Percentiles rank a stretch among this genome's conserved stretches.
These are phyloP conservation scores for Serendipita sp. DNA, from an alignment of 768 basidiomycete genomes.

Conservation along the genomic window DNA sequence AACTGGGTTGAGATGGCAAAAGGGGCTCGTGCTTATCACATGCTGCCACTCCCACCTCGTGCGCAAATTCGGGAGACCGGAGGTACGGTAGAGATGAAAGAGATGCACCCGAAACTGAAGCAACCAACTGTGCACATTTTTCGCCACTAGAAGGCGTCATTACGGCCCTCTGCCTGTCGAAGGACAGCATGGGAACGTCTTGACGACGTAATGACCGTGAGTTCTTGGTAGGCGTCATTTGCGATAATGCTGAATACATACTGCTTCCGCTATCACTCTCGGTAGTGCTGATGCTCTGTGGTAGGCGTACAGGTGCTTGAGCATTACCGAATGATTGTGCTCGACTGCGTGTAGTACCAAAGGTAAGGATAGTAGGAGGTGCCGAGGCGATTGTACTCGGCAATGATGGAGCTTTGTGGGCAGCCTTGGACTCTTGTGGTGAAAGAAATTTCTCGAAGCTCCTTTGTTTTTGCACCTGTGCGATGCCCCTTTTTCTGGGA, in stretches of 20 bases:
- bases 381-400: background rate
- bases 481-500: background rate
- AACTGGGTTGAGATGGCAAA: background rate
- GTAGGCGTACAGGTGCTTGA: background rate
- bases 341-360: background rate
- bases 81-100: conserved; percentile 1
- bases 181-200: too few species aligned
- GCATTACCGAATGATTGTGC: too few species aligned
- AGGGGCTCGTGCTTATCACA: too few species aligned
- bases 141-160: background rate
- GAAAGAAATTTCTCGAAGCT: background rate
- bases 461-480: background rate
- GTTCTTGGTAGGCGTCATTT: background rate
- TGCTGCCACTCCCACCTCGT: background rate
- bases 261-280: background rate
- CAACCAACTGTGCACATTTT: background rate
- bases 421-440: background rate
- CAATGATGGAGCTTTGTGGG: background rate
- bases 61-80: background rate
- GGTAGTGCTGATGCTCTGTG: background rate
- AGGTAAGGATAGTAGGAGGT: background rate
- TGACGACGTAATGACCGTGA: background rate
- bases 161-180: background rate
- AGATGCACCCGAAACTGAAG: background rate
- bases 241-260: background rate